Evolutionary conservation across 2,329 filamentous ascomycete genomes (phyloP), one percentile per base, ranked within the genome.

Genomic region (Karstenula rhodostoma): DNA sequence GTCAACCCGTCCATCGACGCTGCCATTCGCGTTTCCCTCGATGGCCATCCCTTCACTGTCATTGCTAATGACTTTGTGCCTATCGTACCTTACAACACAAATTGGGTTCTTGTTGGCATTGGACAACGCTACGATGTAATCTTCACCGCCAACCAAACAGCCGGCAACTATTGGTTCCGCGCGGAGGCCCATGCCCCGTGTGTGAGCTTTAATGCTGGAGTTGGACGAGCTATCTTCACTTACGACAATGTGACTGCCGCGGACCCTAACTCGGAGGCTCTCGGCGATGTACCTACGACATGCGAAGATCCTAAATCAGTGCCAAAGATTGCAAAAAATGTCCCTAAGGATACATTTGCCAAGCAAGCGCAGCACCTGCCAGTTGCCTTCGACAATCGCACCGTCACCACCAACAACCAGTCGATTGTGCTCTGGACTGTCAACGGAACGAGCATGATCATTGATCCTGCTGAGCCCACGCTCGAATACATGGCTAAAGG

Each of bases 391-490:
- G 75, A 73, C 1, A 53, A 57, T 15, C 56, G 47, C 5, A 70
- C 75, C 17, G 68, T 75, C 6, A 62, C 58, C 32, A 60, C 65
- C 2, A 67, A 73, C 10, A 68, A 69, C 25, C 49, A 68, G 55
- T 71, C 68, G 22, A 52, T 72, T 2, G 67, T 77, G 6, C 68
- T 75, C 2, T 77, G 74, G 74, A 74, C 71, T 27, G 63, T 77
- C 54, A 84, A 84, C 70, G 77, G 73, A 35, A 83, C 77, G 12
- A 80, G 79, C 9, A 78, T 85, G 71, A 59, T 61, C 6, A 74
- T 85, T 6, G 76, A 85, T 57, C 85, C 83, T 76, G 70, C 70
- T 9, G 69, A 83, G 52, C 84, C 84, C 6, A 85, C 83, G 0
- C 52, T 83, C 29, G 66, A 79, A 50, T 81, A 82, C 59, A 67